Percentiles rank a stretch among this genome's conserved stretches.
Evolutionary conservation across 2,329 filamentous ascomycete species (phyloP).

Genomic region (Colletotrichum tropicale): DNA sequence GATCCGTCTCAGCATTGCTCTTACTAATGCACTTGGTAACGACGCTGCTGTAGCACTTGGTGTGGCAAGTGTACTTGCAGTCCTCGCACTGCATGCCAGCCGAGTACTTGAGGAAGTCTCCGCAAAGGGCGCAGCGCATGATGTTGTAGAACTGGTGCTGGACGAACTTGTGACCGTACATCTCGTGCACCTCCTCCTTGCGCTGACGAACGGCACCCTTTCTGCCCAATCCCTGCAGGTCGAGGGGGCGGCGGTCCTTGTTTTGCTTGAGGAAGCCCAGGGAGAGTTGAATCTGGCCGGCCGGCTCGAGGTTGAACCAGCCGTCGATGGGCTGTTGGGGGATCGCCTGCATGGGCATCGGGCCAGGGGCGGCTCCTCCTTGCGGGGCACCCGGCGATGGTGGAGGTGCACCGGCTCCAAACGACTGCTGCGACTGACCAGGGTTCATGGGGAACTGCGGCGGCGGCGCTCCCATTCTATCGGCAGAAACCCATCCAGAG

Average conservation of each 20-base stretch:
- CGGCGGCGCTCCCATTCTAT: constrained; percentile 79
- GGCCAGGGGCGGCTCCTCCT: constrained; percentile 30
- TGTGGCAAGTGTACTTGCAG: constrained; percentile 99
- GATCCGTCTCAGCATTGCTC: constrained; percentile 96
- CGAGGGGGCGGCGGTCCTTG: constrained; percentile 81
- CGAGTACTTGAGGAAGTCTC: constrained; percentile 97
- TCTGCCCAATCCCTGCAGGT: constrained; percentile 88
- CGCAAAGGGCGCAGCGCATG: constrained; percentile 98
- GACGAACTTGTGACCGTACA: constrained; percentile 99
- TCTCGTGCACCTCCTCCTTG: constrained; percentile 98
- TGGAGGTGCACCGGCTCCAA: constrained; percentile 44
- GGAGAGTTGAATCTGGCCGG: constrained; percentile 88
- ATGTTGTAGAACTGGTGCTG: constrained; percentile 99
- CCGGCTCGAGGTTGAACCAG: constrained; percentile 97
- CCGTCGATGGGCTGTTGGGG: constrained; percentile 76
- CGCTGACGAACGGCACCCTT: constrained; percentile 96
- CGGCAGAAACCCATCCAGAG: constrained; percentile 95
- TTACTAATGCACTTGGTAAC: constrained; percentile 99
- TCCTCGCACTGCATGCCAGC: constrained; percentile 99
- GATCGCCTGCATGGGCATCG: constrained; percentile 47
- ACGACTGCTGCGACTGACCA: constrained; percentile 42
- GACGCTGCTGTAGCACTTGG: constrained; percentile 94
- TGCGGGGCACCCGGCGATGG: constrained; percentile 41
- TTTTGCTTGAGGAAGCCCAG: constrained; percentile 92
- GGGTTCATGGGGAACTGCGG: constrained; percentile 65